Percentiles rank a stretch among this genome's conserved stretches.
phyloP scores from a whole-genome alignment of 2,329 filamentous ascomycete species.

The Aureobasidium sp. region DNA sequence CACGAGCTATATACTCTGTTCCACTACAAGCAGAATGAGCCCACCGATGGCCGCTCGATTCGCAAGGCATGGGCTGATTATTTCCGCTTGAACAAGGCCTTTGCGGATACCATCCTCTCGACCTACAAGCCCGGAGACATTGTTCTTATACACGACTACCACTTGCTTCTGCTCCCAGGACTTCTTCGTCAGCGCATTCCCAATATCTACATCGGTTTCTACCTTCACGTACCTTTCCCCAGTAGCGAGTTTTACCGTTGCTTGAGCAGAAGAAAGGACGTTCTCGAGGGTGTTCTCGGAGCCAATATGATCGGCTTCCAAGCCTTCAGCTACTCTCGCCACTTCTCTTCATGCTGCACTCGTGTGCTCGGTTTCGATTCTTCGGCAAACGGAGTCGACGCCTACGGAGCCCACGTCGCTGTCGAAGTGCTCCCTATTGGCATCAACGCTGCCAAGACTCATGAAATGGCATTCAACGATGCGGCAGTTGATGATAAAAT shows the following conservation, averaged over 20 bases:
- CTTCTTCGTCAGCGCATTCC: conserved; percentile 79
- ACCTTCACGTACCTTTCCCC: conserved; percentile 87
- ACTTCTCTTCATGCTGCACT: conserved; percentile 91
- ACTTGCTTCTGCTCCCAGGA: conserved; percentile 81
- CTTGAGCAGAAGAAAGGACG: conserved; percentile 78
- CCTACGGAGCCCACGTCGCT: conserved; percentile 80
- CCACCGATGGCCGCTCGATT: conserved; percentile 75
- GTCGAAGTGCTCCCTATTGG: conserved; percentile 93
- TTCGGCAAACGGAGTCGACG: conserved; percentile 76
- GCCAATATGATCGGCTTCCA: conserved; percentile 94
- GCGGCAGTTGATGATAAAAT: conserved; percentile 65
- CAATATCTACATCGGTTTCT: conserved; percentile 91
- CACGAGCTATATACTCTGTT: conserved; percentile 87
- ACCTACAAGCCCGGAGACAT: conserved; percentile 90
- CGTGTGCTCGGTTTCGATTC: conserved; percentile 86
- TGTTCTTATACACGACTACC: conserved; percentile 89
- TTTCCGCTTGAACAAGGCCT: conserved; percentile 84
- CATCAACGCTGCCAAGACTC: conserved; percentile 77
- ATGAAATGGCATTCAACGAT: conserved; percentile 65
- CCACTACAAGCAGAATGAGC: conserved; percentile 93
- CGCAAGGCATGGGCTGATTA: conserved; percentile 87
- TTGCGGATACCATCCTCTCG: conserved; percentile 81
- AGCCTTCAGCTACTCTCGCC: conserved; percentile 87
- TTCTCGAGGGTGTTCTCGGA: conserved; percentile 82
- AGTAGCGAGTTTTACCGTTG: conserved; percentile 94